Conservation (phyloP, 2,329 filamentous ascomycete species). For the Fonsecaea monophora region DNA sequence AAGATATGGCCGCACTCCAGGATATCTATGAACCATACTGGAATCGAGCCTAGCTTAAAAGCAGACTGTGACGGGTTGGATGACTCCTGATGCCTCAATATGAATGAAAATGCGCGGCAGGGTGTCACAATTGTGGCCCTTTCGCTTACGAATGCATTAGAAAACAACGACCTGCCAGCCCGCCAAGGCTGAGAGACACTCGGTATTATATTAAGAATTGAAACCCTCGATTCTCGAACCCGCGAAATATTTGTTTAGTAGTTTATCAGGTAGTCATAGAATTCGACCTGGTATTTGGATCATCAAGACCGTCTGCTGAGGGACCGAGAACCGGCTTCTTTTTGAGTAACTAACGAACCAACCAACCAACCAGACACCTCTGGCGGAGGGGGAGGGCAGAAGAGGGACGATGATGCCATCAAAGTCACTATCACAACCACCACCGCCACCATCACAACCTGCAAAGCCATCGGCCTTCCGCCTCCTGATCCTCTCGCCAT, state of each 20-base stretch:
- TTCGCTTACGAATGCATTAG: slow-evolving; percentile 10
- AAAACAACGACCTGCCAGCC: slow-evolving; percentile 11
- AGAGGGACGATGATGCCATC: slow-evolving; percentile 8
- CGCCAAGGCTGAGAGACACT: slow-evolving; percentile 10
- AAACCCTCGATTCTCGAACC: background rate
- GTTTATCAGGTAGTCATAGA: background rate
- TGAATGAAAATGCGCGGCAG: background rate
- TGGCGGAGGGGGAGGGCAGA: background rate
- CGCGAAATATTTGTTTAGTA: background rate
- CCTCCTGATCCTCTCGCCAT: slow-evolving; percentile 37
- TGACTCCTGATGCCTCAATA: background rate
- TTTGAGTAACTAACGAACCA: too few relatives aligned
- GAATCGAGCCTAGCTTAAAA: background rate
- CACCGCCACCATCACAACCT: background rate
- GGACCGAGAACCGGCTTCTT: background rate
- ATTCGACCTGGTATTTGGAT: background rate
- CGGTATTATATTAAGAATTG: background rate
- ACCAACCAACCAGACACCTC: background rate
- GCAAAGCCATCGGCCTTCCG: slow-evolving; percentile 35
- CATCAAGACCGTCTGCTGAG: background rate
- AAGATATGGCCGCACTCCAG: background rate
- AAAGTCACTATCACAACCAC: background rate
- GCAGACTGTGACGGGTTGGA: background rate
- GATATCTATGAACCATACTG: background rate
- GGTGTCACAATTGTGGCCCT: background rate